Base-by-base conservation (phyloP, 306 rosid species). In the Casuarina equisetifolia region DNA sequence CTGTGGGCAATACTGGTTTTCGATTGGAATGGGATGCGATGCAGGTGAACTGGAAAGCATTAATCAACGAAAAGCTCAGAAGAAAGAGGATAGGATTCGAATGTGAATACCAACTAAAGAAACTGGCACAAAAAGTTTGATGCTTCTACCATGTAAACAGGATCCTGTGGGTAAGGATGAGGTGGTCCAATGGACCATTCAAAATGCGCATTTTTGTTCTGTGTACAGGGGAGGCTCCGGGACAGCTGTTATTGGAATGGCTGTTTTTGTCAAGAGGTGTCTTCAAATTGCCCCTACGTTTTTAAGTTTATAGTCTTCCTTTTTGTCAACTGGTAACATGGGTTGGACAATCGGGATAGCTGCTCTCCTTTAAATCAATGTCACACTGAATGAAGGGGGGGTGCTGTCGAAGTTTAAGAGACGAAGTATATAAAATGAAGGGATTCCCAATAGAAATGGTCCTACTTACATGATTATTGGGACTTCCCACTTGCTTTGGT, bases 121-220 rank as follows among this genome's bases (percentile, higher is more conserved):
- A 45, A 76, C 39, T 73, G 53, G 63, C 69, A 62, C 32, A 25
- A 45, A 70, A 42, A 48, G 77, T 79, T 87, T 85, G 86, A 79
- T 82, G 35, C 76, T 81, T 83, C 81, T 85, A 83, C 81, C 81
- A 88, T 70, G 80, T 88, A 83, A 81, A 88, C 87, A 88, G 76
- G 82, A 87, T 81, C 84, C 79, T 84, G 89, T 86, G 90, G 80
- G 5, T 3, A 80, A 87, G 79, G 93, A 89, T 90, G 91, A 85
- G 91, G 97, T 92, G 98, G 97, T 95, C 98, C 97, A 84, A 85
- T 74, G 70, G 40, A 59, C 81, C 78, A 51, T 79, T 81, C 88
- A 71, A 80, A 69, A 77, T 82, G 38, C 78, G 66, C 46, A 81
- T 76, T 87, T 89, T 84, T 83, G 69, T 85, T 79, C 32, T 25